Base-by-base conservation (phyloP, 306 rosid genomes). In the Trichosanthes truncata region DNA sequence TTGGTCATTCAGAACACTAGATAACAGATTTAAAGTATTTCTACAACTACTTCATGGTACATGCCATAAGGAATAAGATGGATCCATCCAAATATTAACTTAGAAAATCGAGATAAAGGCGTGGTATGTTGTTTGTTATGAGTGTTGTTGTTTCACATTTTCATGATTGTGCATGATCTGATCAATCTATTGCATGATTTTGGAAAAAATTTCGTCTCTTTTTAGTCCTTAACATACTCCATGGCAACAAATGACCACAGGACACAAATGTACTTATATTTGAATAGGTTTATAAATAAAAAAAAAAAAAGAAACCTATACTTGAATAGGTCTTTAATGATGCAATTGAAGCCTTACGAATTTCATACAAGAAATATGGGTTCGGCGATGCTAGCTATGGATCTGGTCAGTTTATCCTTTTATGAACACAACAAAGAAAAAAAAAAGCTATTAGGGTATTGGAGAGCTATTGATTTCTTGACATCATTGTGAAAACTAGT, bases 1-100 rank as follows among this genome's bases (percentile, higher is more conserved):
- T n/a, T n/a, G n/a, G n/a, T n/a, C n/a, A n/a, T n/a, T n/a, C n/a
- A n/a, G n/a, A n/a, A n/a, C n/a, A n/a, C n/a, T n/a, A n/a, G n/a
- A n/a, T n/a, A n/a, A n/a, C n/a, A n/a, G n/a, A n/a, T n/a, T n/a
- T n/a, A n/a, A n/a, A n/a, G n/a, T n/a, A n/a, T n/a, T n/a, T n/a
- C n/a, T n/a, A n/a, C n/a, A n/a, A n/a, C 82, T 79, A 9, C 69
- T 43, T 84, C 62, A 74, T 80, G 66, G 48, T 76, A 40, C 62
- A 94, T 97, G 98, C 98, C 46, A 94, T 94, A 86, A 87, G n/a
- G 83, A 57, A 92, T 93, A n/a, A 97, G 98, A 76, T 94, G 97
- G 98, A 87, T 94, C 83, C 98, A 94, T 87, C 98, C 98, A 38
- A 94, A 94, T 81, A 72, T 94, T 84, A 94, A 94, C 84, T 84